Conservation (phyloP, 768 basidiomycete species). For the Mycena pura region DNA sequence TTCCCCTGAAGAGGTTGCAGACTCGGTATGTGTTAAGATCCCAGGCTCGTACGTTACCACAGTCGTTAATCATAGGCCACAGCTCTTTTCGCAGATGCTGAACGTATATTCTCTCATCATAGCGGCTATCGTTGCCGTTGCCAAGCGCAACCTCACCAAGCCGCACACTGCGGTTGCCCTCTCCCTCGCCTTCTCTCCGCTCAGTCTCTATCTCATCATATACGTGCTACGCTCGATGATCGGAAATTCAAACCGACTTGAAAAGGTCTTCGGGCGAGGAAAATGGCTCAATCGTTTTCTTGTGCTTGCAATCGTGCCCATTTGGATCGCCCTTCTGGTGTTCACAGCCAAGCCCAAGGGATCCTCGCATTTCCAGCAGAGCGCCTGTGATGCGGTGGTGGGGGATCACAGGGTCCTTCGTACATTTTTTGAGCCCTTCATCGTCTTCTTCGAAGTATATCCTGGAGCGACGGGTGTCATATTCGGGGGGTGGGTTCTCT, state of each 20-base stretch:
- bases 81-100: constrained; percentile 22
- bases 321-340: constrained; percentile 17
- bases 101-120: constrained; percentile 24
- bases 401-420: background rate
- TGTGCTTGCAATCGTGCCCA: constrained; percentile 2
- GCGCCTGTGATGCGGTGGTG: constrained; percentile 12
- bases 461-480: background rate
- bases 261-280: constrained; percentile 13
- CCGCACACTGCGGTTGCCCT: constrained; percentile 14
- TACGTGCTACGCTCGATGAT: constrained; percentile 16
- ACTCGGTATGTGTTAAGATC: background rate
- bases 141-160: constrained; percentile 15
- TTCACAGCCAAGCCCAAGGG: constrained; percentile 2
- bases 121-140: constrained; percentile 16
- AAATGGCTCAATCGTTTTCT: constrained; percentile 7
- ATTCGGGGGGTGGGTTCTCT: background rate
- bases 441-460: background rate
- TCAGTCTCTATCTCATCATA: constrained; percentile 20
- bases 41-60: background rate
- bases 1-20: constrained; percentile 12
- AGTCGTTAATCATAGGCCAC: too few species aligned
- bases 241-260: constrained; percentile 2
- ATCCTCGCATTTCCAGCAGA: constrained; percentile 19
- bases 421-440: constrained; percentile 13
- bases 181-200: constrained; percentile 14